Evolutionary conservation across 495 filamentous ascomycete genomes (phyloP), one percentile per base, ranked within the genome.

Genomic region (Daldinia grandis): DNA sequence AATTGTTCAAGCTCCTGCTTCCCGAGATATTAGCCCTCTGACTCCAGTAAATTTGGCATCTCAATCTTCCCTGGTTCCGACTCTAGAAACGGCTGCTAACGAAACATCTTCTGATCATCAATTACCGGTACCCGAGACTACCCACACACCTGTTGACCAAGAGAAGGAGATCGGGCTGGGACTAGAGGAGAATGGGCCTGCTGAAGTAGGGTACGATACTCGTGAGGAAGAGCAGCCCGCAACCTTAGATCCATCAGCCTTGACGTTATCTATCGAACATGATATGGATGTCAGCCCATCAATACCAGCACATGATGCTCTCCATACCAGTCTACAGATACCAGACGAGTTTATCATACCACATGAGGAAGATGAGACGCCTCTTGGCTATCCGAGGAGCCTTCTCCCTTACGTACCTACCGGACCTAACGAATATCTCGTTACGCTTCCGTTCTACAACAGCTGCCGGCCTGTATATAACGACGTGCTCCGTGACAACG

Each of bases 371-470:
- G 65, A 66, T 2, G 72, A 74, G 9, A 50, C 17, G 3, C 25
- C 51, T 30, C 64, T 30, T n/a, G 42, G 60, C 17, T 76, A 74
- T 25, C 69, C 68, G 21, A 57, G 55, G n/a, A 75, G 56, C n/a
- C 68, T 70, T 12, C 38, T 72, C 21, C 68, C 69, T 4, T 62
- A 68, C 2, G 51, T 75, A 17, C 62, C 70, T 10, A 68, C 63
- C 0, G 73, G 69, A 8, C 53, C 61, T 28, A 72, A 63, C 57
- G 75, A 80, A 6, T 78, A 78, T 58, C 62, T 80, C 12, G 69
- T 84, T 21, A 84, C 82, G 0, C 73, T 84, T 6, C 81, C 82
- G 0, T 77, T 83, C 60, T 76, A 79, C 5, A 76, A 79, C 4
- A 80, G 66, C 50, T 76, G 66, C 7, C 76, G 82, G 0, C 67